Base-by-base conservation (phyloP, 345 rosid species). In the Euphorbia pulcherrima region DNA sequence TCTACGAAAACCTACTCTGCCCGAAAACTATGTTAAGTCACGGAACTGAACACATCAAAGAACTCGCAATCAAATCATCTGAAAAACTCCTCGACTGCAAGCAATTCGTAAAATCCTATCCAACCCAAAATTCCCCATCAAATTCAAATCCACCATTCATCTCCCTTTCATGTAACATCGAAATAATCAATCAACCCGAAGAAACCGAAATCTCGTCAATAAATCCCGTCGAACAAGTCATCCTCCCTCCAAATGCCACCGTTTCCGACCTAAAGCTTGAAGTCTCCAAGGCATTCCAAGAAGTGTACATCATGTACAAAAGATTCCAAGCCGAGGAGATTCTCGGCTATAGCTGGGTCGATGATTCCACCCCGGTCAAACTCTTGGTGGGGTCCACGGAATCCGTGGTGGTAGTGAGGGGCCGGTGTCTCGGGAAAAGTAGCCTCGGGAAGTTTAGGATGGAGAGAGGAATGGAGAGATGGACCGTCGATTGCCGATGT, bases 21-120 rank as follows among this genome's bases (percentile, higher is more conserved):
- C 88, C 88, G 20, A 75, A 60, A 54, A 75, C 71, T 50, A 77
- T 78, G 83, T 33, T 60, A 59, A 74, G 57, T 26, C 73, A 55
- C 33, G 81, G 74, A 67, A 68, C 70, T 53, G 84, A 80, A 24
- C 24, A 65, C 30, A 73, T 69, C 5, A 68, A 71, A 44, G 74
- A 67, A 62, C 63, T 63, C 53, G 70, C 70, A 7, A 62, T 66
- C 27, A 77, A 68, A 35, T 80, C 87, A 50, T 88, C 87, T 10
- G 75, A 71, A 48, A 88, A 79, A 68, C 80, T 88, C n/a, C 83
- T 88, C 6, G 93, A 88, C 70, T 86, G 93, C 87, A 88, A 88
- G 83, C 88, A 86, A 72, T 88, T 88, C 68, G 51, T 86, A 70
- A 88, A 86, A 67, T 83, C 81, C 60, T 88, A 86, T 68, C 65